Base-by-base conservation (phyloP, 2,329 filamentous ascomycete species). In the Atkinsonella texensis region DNA sequence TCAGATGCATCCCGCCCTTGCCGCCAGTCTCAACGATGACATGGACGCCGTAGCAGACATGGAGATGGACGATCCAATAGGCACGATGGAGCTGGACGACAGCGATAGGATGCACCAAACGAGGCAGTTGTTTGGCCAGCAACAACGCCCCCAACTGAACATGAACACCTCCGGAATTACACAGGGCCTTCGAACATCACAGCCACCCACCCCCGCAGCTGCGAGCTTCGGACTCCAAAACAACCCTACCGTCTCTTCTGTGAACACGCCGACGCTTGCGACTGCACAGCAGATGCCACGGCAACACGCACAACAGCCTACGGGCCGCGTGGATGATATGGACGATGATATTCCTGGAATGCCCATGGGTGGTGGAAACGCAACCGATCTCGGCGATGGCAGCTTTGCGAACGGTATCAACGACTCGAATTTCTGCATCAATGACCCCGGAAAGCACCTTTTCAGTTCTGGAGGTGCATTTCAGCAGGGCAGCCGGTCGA, bases 161-260 rank as follows among this genome's bases (percentile, higher is more conserved):
- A 77, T 95, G 59, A 88, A 84, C 63, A 85, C 88, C 60, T 83
- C 89, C 18, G 85, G 84, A 45, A 68, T 84, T 54, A 79, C 80
- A 28, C 87, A 93, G 64, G 89, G 85, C 13, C 78, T 96, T 54
- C 84, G 88, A 53, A 87, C 83, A 10, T 94, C 90, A 4, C 88
- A 89, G 56, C 91, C 90, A 1, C 83, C 87, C 4, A 96, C 91
- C 0, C 91, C 91, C 2, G 84, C 85, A 33, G 77, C 87, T 28
- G 80, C 84, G 46, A 83, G 77, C 60, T 89, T 91, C 62, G 83
- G 83, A 48, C 82, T 95, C 58, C 85, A 89, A 65, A 89, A 95
- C 66, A 96, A 96, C 66, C 91, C 91, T 15, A 96, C 90, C 1
- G 91, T 97, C 17, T 98, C 93, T 3, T 96, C 90, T 3, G 91